Evolutionary conservation across 2,329 filamentous ascomycete species (phyloP).

Genomic region (Ilyonectria sp.): DNA sequence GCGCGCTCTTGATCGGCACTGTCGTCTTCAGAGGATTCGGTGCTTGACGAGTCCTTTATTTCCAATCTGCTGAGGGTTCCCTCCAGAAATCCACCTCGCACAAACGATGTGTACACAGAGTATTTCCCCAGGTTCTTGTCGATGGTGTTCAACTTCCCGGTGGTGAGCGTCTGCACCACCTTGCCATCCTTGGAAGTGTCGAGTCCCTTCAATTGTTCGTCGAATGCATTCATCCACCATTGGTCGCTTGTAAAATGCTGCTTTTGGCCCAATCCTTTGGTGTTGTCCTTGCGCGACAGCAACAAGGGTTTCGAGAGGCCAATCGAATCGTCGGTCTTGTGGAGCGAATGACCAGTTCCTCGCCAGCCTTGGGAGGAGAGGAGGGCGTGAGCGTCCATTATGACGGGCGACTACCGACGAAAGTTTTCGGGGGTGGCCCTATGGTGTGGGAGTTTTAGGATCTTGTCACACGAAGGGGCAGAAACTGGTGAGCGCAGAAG

Average conservation of each 20-base stretch:
- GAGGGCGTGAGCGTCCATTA: constrained; percentile 88
- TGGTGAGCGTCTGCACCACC: constrained; percentile 69
- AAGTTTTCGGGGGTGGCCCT: neutral
- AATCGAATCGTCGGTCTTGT: constrained; percentile 78
- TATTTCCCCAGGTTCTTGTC: constrained; percentile 69
- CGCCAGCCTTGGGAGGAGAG: constrained; percentile 92
- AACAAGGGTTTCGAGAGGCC: constrained; percentile 89
- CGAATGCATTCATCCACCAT: constrained; percentile 98
- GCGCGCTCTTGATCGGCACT: constrained; percentile 51
- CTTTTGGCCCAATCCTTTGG: constrained; percentile 85
- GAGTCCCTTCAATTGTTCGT: constrained; percentile 88
- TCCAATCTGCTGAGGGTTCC: constrained; percentile 72
- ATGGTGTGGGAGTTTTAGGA: neutral
- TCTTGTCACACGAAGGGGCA: constrained; percentile 8
- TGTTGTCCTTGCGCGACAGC: constrained; percentile 86
- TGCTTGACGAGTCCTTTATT: constrained; percentile 46
- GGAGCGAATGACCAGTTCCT: constrained; percentile 89
- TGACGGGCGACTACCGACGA: neutral
- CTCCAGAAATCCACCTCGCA: constrained; percentile 82
- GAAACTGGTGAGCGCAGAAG: constrained; percentile 14
- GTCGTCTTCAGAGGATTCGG: constrained; percentile 46
- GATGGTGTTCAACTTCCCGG: constrained; percentile 70
- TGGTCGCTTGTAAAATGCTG: constrained; percentile 80
- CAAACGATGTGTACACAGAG: constrained; percentile 87
- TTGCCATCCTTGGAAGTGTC: constrained; percentile 73